These are phyloP conservation scores for Ceratocystis variospora DNA, from an alignment of 2,329 filamentous ascomycete species.

Conservation along the genomic window DNA sequence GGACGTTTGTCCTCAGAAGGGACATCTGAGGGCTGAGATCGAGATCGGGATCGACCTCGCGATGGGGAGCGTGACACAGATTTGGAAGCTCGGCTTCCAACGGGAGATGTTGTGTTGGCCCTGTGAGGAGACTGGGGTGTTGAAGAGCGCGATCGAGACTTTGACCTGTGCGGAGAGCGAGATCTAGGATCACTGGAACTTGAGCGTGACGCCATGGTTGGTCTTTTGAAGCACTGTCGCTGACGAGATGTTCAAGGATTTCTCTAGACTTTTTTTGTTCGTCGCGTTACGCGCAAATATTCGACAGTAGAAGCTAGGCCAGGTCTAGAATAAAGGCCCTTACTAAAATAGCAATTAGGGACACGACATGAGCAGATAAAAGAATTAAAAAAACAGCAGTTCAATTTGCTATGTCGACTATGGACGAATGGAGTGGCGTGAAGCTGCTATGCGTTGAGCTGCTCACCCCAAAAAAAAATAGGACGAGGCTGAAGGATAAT, in stretches of 20 bases:
- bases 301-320: neutral
- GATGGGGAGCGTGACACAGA: conserved; percentile 1
- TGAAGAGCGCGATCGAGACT: conserved; percentile 1
- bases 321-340: no score
- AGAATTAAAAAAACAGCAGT: neutral
- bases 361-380: neutral
- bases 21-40: neutral
- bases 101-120: neutral
- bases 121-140: neutral
- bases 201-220: conserved; percentile 11
- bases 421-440: neutral
- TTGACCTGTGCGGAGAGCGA: neutral
- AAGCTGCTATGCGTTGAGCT: neutral
- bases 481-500: neutral
- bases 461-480: neutral
- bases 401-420: neutral
- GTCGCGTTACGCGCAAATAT: neutral
- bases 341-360: neutral
- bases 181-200: neutral
- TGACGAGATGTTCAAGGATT: neutral
- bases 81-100: neutral
- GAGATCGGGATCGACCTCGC: conserved; percentile 25
- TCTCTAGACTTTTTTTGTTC: neutral
- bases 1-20: neutral
- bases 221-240: neutral